Base-by-base conservation (phyloP, 2,329 filamentous ascomycete species). In the Claviceps africana region DNA sequence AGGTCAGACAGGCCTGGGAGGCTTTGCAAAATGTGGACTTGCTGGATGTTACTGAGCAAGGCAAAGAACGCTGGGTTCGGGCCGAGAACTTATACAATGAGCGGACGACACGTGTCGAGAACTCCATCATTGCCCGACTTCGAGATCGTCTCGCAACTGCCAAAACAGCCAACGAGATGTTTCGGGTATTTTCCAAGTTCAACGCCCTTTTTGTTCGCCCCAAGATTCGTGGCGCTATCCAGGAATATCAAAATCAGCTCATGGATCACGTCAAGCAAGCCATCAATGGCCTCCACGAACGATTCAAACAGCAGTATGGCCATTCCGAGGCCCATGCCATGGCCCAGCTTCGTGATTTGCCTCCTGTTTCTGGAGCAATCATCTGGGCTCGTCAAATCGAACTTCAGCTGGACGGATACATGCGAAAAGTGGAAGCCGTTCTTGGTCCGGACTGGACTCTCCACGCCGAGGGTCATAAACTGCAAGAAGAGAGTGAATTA, bases 131-230 rank as follows among this genome's bases (percentile, higher is more conserved):
- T 65, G 89, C 93, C 35, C 81, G 89, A 51, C 76, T 98, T 33
- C 81, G 93, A 62, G 93, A 98, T 68, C 86, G 93, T 54, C 77
- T 98, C 52, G 93, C 90, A 15, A 95, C 89, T 7, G 91, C 93
- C 13, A 96, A 95, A 75, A 95, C 89, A 56, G 93, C 93, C 42
- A 97, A 95, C 64, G 94, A 98, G 70, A 99, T 98, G 93, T 99
- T 99, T 68, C 86, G 94, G 51, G 93, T 99, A 56, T 98, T 98
- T 67, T 97, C 93, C 51, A 97, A 97, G 66, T 99, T 99, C 78
- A 99, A 99, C 65, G 93, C 93, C 2, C 82, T 99, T 31, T 95
- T 99, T 60, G 91, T 99, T 53, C 83, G 93, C 54, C 93, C 93
- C n/a, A 98, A 98, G 76, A 97, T 99, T 70, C 85, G 93, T 58